Base-by-base conservation (phyloP, 2,329 filamentous ascomycete genomes). In the Monilinia polystroma region DNA sequence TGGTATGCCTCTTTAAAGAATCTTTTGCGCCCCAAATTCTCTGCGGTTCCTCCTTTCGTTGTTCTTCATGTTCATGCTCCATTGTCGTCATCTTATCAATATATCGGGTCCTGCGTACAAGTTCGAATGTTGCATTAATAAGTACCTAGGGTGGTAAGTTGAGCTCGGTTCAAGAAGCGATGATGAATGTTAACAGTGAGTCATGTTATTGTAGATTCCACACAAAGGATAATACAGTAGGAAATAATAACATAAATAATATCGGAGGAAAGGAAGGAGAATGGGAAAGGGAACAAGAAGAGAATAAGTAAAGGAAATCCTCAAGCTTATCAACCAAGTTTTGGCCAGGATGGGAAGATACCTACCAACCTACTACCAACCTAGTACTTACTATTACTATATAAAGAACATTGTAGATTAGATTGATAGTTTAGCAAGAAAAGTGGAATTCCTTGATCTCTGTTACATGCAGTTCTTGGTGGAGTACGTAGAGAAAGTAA, bases 21-120 rank as follows among this genome's bases (percentile, higher is more conserved):
- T 70, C 69, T 45, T 62, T 67, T 53, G 73, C 73, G 7, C 72
- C 73, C 73, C 73, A 74, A 18, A 51, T 43, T 20, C 55, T 70
- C 58, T 52, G 47, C 38, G 45, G 52, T 35, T 45, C 41, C 20
- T 45, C 58, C 23, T 35, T 23, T 26, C 62, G 49, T n/a, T 60
- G 62, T 35, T 41, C 47, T 43, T 32, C 55, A 41, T 52, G 41
- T 38, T 58, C 43, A 14, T 52, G 47, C 66, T 64, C 58, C 43
- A 55, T 58, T 47, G 38, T 58, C 1, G 26, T 52, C 32, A 68
- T 64, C 64, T 47, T 56, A 57, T 56, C 43, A 41, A 43, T 66
- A 18, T 60, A 23, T 58, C n/a, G 49, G 7, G 20, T 20, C 10
- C 23, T 45, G 32, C 38, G 47, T 45, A 62, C 14, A 26, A 41